Conservation (phyloP, 495 filamentous ascomycete genomes). For the Talaromyces liani region DNA sequence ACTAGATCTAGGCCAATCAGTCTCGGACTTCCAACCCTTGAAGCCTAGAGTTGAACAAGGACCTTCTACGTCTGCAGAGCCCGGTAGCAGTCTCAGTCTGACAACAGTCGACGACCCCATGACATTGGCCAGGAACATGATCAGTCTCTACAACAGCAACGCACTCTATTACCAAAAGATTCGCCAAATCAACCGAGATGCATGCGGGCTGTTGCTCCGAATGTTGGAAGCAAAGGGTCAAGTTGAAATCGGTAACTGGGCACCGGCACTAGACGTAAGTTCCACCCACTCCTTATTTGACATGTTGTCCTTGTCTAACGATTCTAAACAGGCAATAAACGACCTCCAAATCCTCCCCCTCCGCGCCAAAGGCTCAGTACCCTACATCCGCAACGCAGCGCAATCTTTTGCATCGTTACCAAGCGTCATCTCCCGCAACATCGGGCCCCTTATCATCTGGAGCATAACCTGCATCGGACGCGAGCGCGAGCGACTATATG, state of each 20-base stretch:
- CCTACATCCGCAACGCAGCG: constrained; percentile 64
- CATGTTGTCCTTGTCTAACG: not conserved
- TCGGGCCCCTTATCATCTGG: constrained; percentile 88
- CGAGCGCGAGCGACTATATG: constrained; percentile 59
- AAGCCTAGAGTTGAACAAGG: constrained; percentile 46
- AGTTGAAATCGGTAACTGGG: constrained; percentile 65
- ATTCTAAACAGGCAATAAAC: constrained; percentile 55
- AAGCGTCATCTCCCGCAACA: constrained; percentile 71
- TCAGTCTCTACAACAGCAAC: constrained; percentile 67
- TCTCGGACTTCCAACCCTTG: constrained; percentile 66
- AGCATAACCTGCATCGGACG: constrained; percentile 75
- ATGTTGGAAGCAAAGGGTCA: constrained; percentile 70
- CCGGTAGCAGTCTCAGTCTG: constrained; percentile 64
- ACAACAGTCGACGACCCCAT: constrained; percentile 82
- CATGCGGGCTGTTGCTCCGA: constrained; percentile 62
- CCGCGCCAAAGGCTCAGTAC: constrained; percentile 57
- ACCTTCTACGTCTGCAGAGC: constrained; percentile 16
- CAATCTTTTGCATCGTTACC: constrained; percentile 68
- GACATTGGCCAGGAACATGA: constrained; percentile 71
- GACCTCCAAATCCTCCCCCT: constrained; percentile 70
- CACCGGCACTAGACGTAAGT: constrained; percentile 76
- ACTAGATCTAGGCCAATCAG: constrained; percentile 70
- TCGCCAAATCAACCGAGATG: constrained; percentile 54
- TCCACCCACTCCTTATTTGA: not conserved
- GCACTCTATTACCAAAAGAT: constrained; percentile 67